Conservation (phyloP, 768 basidiomycete genomes). For the Tricholoma sp. region DNA sequence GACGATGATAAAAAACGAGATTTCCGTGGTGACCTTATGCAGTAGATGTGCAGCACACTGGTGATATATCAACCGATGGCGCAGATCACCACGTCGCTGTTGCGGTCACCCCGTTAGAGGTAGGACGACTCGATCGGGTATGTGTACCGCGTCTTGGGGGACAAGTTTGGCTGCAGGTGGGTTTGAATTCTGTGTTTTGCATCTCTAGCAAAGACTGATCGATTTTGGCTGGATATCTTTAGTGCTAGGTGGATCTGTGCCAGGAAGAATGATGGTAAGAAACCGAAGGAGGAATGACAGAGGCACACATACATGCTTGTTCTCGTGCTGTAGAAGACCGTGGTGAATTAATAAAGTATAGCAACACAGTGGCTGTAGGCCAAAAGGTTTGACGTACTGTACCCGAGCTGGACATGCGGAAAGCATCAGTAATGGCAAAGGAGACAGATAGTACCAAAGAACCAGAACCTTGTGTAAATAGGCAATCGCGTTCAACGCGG, state of each 20-base stretch:
- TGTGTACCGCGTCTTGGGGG: constrained; percentile 45
- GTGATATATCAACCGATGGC: constrained; percentile 50
- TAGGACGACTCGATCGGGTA: constrained; percentile 37
- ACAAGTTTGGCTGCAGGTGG: constrained; percentile 45
- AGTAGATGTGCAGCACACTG: constrained; percentile 33
- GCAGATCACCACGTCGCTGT: constrained; percentile 50
- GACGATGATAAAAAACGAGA: constrained; percentile 23
- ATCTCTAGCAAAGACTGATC: not conserved
- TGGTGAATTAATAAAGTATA: not conserved
- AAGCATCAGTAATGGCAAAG: not conserved
- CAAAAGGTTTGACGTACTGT: constrained; percentile 43
- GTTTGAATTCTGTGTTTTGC: constrained; percentile 7
- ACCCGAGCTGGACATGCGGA: constrained; percentile 47
- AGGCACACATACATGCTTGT: constrained; percentile 55
- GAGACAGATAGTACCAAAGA: not conserved
- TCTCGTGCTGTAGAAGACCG: constrained; percentile 49
- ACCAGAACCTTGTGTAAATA: constrained; percentile 59
- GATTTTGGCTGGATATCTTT: constrained; percentile 1
- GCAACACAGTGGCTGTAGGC: not conserved
- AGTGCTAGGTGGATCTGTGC: constrained; percentile 47
- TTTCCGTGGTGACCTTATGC: constrained; percentile 47
- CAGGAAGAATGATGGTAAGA: not conserved
- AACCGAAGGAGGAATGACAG: not conserved
- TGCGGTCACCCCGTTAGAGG: constrained; percentile 42
- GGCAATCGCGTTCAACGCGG: constrained; percentile 68